Evolutionary conservation across 1,284 basidiomycete genomes (phyloP), one percentile per base, ranked within the genome.

Genomic region (Salmacisia buchloeana): DNA sequence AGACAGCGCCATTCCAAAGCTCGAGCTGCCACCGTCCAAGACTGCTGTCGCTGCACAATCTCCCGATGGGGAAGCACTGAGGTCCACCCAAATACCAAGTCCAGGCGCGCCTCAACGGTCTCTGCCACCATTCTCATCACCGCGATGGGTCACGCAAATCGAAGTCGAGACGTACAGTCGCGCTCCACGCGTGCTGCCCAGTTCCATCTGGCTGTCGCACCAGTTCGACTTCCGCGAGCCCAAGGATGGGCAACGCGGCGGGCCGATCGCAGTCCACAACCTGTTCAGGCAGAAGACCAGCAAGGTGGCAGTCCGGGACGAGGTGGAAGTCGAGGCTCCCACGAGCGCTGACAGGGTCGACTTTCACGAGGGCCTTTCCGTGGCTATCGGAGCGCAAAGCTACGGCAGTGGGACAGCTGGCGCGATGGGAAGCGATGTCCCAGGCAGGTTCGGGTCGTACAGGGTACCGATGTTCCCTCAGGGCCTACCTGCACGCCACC

Each of bases 131-230:
- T 43, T 43, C 39, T 21, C 18, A 13, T 4, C 23, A 21, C 39
- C 39, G 18, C 15, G 39, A 5, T 65, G 61, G 33, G 58, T 70
- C 3, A 64, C 69, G 34, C 64, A 68, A 31, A 64, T 66, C 33
- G 69, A 70, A 52, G 66, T 70, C 39, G 69, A 70, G 41, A 70
- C 69, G 0, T 68, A 68, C 62, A 70, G 69, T 56, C 69, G 68
- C 33, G 61, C 69, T 2, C 61, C 64, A 3, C 46, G 64, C 21
- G 65, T 70, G 36, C 64, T 70, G 18, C 69, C 69, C 0, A 43
- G 61, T 2, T 66, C 69, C 21, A 64, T 70, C 56, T 68, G 64
- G 35, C 54, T 68, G 9, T 70, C 69, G 23, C 66, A 66, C 12
- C 69, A 70, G 52, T 65, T 59, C 31, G 66, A 62, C 63, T 70